These are phyloP conservation scores for Kazachstania viticola DNA, from an alignment of 805 yeast species.

Conservation along the genomic window DNA sequence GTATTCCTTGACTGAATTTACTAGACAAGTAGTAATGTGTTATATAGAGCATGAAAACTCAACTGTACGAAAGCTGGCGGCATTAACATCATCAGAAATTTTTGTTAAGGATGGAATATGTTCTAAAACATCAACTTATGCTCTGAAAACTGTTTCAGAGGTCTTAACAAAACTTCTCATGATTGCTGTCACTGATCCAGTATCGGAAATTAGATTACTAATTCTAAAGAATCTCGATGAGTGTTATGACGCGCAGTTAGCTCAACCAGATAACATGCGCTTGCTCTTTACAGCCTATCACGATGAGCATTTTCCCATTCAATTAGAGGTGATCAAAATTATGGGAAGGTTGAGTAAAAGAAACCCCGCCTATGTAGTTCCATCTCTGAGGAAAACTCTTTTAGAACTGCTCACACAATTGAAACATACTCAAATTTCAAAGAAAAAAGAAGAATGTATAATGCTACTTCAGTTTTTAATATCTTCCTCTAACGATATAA, in stretches of 20 bases:
- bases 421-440: conserved; percentile 66
- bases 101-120: conserved; percentile 76
- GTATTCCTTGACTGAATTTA: conserved; percentile 76
- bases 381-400: conserved; percentile 76
- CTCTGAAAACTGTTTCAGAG: conserved; percentile 72
- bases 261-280: conserved; percentile 86
- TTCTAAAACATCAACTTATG: conserved; percentile 67
- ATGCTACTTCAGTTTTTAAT: conserved; percentile 61
- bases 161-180: conserved; percentile 73
- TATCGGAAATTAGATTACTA: conserved; percentile 72
- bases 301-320: conserved; percentile 78
- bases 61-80: conserved; percentile 73
- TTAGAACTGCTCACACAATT: conserved; percentile 77
- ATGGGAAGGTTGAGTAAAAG: conserved; percentile 76
- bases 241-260: conserved; percentile 78
- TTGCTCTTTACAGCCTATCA: conserved; percentile 78
- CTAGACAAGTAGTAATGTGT: conserved; percentile 68
- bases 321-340: conserved; percentile 64
- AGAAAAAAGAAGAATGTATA: conserved; percentile 82
- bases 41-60: conserved; percentile 75
- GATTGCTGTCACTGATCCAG: conserved; percentile 79
- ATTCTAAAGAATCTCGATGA: conserved; percentile 63
- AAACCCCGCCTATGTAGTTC: conserved; percentile 93
- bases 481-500: conserved; percentile 65
- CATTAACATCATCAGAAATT: conserved; percentile 68